Base-by-base conservation (phyloP, 805 yeast genomes). In the Candida dajiaensis region DNA sequence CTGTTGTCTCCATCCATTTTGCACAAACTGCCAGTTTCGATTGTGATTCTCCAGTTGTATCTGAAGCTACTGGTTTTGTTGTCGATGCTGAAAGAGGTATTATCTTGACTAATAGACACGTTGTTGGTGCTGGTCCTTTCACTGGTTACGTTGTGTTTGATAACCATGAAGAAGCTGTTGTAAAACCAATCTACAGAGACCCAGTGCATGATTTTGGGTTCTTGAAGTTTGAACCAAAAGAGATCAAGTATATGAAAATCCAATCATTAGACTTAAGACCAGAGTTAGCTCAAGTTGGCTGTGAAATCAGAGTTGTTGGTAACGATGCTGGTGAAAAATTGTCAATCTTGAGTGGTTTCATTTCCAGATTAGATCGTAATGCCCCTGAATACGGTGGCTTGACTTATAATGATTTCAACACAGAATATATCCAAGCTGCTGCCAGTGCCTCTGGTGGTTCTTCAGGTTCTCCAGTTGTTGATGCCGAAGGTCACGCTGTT, bases 191-290 rank as follows among this genome's bases (percentile, higher is more conserved):
- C 26, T 89, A 89, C 63, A 77, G 97, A 61, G 97, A 90, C 63
- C 97, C 97, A 0, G 90, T 90, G 26, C 97, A 90, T 62, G 97
- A 90, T 66, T 90, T 90, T 66, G 97, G 97, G 6, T 85, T 90
- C 57, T 72, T 90, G 53, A 76, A 81, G 62, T 90, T 87, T 55
- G 79, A 89, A 54, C 94, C 96, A 11, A 58, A 63, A 18, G 71
- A 70, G 16, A 77, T 90, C 50, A 85, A 85, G 63, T 85, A 89
- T 60, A 83, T 88, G 85, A 64, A 75, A 41, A 74, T 90, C 5
- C 73, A 74, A 43, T 83, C 83, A 36, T 71, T 90, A 42, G 75
- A 76, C 37, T 69, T 90, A 45, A 74, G 77, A 53, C 97, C 97
- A 0, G 92, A 87, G 16, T 71, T 84, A 49, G 96, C 96, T 25